These are phyloP conservation scores for Torulaspora gathmanii DNA, from an alignment of 805 yeast species.

Conservation along the genomic window DNA sequence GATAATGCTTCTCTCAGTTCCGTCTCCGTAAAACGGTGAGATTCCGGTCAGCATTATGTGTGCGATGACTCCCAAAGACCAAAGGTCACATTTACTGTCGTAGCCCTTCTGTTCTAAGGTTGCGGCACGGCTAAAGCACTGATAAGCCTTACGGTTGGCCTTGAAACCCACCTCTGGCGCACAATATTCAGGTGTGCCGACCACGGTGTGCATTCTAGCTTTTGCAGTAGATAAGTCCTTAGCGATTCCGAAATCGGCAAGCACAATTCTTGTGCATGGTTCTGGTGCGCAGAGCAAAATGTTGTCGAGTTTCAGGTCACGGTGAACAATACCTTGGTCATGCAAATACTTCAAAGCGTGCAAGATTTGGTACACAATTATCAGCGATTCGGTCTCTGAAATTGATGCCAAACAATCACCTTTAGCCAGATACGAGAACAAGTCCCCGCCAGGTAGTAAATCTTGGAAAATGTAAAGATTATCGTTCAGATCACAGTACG, in stretches of 20 bases:
- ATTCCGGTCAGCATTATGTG: slow-evolving; percentile 59
- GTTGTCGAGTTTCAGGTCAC: slow-evolving; percentile 66
- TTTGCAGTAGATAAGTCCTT: slow-evolving; percentile 31
- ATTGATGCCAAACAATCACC: slow-evolving; percentile 40
- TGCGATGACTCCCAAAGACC: slow-evolving; percentile 63
- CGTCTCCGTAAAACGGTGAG: slow-evolving; percentile 56
- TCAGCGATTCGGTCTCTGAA: slow-evolving; percentile 50
- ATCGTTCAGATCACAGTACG: slow-evolving; percentile 26
- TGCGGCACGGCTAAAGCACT: slow-evolving; percentile 27
- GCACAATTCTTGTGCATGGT: slow-evolving; percentile 48
- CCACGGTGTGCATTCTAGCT: slow-evolving; percentile 46
- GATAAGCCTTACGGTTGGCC: slow-evolving; percentile 29
- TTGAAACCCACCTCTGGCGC: slow-evolving; percentile 65
- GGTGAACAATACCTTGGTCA: slow-evolving; percentile 50
- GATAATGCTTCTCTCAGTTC: slow-evolving; percentile 41
- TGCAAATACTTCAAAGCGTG: slow-evolving; percentile 56
- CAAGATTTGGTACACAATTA: slow-evolving; percentile 53
- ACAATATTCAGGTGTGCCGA: slow-evolving; percentile 64
- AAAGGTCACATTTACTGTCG: slow-evolving; percentile 55
- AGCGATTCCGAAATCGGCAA: slow-evolving; percentile 69
- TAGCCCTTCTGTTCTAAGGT: slow-evolving; percentile 40
- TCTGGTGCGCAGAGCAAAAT: slow-evolving; percentile 51
- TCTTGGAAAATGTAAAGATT: slow-evolving; percentile 46
- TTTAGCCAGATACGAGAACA: slow-evolving; percentile 49
- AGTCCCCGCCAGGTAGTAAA: slow-evolving; percentile 52